Percentiles rank a stretch among this genome's conserved stretches.
phyloP scores from a whole-genome alignment of 805 yeast species.

The Candida parachauliodes region DNA sequence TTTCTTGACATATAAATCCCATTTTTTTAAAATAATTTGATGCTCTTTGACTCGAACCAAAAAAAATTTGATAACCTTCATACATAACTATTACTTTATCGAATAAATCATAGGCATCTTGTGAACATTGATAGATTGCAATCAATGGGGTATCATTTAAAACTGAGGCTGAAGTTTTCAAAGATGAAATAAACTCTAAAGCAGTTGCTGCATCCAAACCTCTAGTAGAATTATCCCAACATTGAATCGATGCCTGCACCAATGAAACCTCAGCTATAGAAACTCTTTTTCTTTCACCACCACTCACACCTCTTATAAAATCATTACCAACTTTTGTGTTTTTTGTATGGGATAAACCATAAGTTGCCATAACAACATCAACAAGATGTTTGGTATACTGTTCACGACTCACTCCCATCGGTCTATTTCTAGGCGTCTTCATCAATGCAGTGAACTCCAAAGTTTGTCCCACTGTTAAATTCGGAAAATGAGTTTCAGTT shows the following conservation, averaged over 20 bases:
- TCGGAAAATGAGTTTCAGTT: slow-evolving; percentile 65
- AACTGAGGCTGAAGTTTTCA: slow-evolving; percentile 57
- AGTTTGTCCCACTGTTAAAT: slow-evolving; percentile 64
- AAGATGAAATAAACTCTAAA: slow-evolving; percentile 59
- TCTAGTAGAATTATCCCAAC: slow-evolving; percentile 70
- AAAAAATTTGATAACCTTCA: slow-evolving; percentile 58
- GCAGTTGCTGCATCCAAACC: slow-evolving; percentile 73
- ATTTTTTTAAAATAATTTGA: slow-evolving; percentile 33
- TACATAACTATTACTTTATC: slow-evolving; percentile 51
- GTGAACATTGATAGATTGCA: slow-evolving; percentile 67
- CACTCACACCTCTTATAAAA: slow-evolving; percentile 65
- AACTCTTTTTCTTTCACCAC: slow-evolving; percentile 71
- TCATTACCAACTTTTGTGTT: slow-evolving; percentile 66
- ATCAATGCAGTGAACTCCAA: slow-evolving; percentile 58
- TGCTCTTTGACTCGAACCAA: slow-evolving; percentile 53
- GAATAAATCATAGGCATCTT: slow-evolving; percentile 56
- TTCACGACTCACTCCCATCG: slow-evolving; percentile 56
- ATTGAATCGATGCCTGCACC: slow-evolving; percentile 50
- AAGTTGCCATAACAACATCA: slow-evolving; percentile 50
- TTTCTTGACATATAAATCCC: slow-evolving; percentile 39
- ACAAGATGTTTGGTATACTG: slow-evolving; percentile 52
- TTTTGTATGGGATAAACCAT: slow-evolving; percentile 57
- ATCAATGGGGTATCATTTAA: slow-evolving; percentile 54
- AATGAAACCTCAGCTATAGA: slow-evolving; percentile 64
- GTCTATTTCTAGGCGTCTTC: slow-evolving; percentile 60